These are phyloP conservation scores for Bolboschoenus planiculmis DNA, from an alignment of 176 grass and related monocot species.

Conservation along the genomic window DNA sequence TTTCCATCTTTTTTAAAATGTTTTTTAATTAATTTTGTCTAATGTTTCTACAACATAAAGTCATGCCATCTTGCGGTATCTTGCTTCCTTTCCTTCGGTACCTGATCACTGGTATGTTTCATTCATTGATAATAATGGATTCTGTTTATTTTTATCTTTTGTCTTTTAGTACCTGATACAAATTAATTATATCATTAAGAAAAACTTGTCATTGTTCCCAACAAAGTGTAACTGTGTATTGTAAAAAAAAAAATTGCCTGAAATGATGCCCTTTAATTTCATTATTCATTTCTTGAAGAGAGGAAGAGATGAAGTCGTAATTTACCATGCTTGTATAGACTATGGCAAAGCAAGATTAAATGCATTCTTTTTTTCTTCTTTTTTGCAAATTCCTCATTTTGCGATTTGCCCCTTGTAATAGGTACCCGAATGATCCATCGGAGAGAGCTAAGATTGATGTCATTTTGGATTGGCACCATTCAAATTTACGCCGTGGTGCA, in stretches of 20 bases:
- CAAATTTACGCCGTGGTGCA: slow-evolving; percentile 57
- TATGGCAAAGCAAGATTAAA: too few species aligned
- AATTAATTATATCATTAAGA: background rate
- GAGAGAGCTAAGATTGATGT: slow-evolving; percentile 65
- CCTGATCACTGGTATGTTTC: slow-evolving; percentile 64
- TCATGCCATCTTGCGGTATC: slow-evolving; percentile 84
- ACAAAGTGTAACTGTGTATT: too few species aligned
- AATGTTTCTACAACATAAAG: slow-evolving; percentile 12
- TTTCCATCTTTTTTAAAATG: background rate
- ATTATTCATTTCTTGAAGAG: background rate
- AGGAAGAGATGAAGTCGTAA: too few species aligned
- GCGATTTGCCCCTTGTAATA: background rate
- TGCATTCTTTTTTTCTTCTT: too few species aligned
- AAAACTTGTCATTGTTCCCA: too few species aligned
- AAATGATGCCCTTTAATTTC: background rate
- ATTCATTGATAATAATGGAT: background rate
- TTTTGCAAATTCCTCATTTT: too few species aligned
- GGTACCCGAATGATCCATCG: slow-evolving; percentile 65
- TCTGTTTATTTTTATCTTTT: background rate
- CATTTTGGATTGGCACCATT: slow-evolving; percentile 92
- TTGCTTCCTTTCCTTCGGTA: slow-evolving; percentile 64
- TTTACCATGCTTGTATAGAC: too few species aligned
- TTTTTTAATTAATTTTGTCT: background rate
- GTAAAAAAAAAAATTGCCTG: background rate
- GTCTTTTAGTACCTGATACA: background rate